A percentile compares a stretch with the other conserved stretches of the same genome.
These are phyloP conservation scores for Patellifolia procumbens DNA, from an alignment of 179 eudicot genomes.

Conservation along the genomic window DNA sequence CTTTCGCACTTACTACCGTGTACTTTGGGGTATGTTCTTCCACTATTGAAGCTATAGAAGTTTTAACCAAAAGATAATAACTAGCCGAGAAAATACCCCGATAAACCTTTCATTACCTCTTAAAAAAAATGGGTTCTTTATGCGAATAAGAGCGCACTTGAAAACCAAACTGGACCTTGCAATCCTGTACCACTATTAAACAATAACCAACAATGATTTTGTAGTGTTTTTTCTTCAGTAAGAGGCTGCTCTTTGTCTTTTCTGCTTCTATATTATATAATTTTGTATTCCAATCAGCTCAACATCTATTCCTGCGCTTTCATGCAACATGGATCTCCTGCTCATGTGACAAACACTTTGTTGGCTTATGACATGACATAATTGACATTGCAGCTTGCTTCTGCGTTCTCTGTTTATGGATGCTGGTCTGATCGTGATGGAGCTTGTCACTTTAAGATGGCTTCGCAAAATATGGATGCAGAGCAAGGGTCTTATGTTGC, in stretches of 20 bases:
- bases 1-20: slow-evolving; percentile 69
- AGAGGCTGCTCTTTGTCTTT: not conserved
- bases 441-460: slow-evolving; percentile 28
- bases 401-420: slow-evolving; percentile 67
- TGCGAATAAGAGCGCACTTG: too few relatives aligned
- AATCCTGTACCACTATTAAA: not conserved
- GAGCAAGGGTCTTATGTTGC: slow-evolving; percentile 43
- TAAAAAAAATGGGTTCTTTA: not conserved
- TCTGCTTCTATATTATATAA: not conserved
- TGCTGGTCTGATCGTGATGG: slow-evolving; percentile 38
- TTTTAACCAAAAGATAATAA: not conserved
- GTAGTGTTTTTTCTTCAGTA: not conserved
- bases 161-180: not conserved
- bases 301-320: not conserved
- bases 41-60: too few relatives aligned
- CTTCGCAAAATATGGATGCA: slow-evolving; percentile 35
- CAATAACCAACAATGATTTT: not conserved
- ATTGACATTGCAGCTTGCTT: slow-evolving; percentile 65
- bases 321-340: not conserved
- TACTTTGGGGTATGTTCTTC: slow-evolving; percentile 79
- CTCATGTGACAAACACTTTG: not conserved
- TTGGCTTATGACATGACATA: slow-evolving; percentile 15
- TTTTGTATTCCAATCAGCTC: not conserved
- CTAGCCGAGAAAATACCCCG: slow-evolving; percentile 4
- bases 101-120: not conserved